Conservation (phyloP, 208 protist species). For the Wallacemonas sp. region DNA sequence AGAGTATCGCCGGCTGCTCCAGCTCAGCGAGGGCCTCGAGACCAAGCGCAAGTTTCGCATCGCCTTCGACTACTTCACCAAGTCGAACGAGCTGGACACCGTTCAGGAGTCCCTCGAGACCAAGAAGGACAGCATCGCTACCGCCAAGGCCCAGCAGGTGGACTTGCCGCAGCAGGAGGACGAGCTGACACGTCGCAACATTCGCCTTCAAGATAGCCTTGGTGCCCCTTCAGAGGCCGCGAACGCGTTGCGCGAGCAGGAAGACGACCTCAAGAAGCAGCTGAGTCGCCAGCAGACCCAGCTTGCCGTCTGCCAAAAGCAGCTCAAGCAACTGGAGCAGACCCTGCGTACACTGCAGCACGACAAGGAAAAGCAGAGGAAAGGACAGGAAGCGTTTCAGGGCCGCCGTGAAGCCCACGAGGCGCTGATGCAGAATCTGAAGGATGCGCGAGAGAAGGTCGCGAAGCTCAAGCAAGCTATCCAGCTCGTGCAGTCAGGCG, state of each 20-base stretch:
- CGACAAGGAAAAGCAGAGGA: slow-evolving; percentile 51
- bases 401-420: slow-evolving; percentile 37
- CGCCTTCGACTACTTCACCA: slow-evolving; percentile 74
- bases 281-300: slow-evolving; percentile 50
- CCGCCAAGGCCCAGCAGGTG: slow-evolving; percentile 53
- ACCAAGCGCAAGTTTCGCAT: slow-evolving; percentile 66
- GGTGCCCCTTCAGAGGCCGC: slow-evolving; percentile 50
- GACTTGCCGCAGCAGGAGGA: slow-evolving; percentile 53
- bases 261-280: slow-evolving; percentile 56
- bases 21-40: slow-evolving; percentile 70
- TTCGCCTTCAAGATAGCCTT: slow-evolving; percentile 58
- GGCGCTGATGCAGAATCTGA: slow-evolving; percentile 48
- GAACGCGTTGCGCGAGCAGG: slow-evolving; percentile 65
- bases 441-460: slow-evolving; percentile 43
- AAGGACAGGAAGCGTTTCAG: slow-evolving; percentile 45
- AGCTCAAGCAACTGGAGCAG: slow-evolving; percentile 50
- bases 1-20: slow-evolving; percentile 77
- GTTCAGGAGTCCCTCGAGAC: slow-evolving; percentile 16
- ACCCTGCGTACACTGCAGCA: slow-evolving; percentile 44
- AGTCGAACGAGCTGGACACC: slow-evolving; percentile 28
- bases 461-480: slow-evolving; percentile 69
- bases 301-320: slow-evolving; percentile 33
- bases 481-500: slow-evolving; percentile 73
- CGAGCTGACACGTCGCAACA: slow-evolving; percentile 48
- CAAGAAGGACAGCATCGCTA: slow-evolving; percentile 20